These are phyloP conservation scores for Tieghemostelium lacteum DNA, from an alignment of 78 protist species.

Conservation along the genomic window DNA sequence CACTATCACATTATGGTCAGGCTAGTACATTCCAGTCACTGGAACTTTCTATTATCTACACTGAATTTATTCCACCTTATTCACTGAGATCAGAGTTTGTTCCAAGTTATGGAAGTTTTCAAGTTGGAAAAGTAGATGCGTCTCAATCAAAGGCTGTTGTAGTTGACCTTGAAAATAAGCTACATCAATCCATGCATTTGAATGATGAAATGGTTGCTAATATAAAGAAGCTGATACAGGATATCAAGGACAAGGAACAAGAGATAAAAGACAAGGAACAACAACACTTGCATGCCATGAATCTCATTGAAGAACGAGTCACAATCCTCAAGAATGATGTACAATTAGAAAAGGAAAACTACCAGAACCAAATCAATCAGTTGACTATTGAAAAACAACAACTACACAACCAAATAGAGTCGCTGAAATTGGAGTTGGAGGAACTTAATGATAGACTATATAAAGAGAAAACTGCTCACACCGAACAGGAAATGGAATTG, in stretches of 20 bases:
- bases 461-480: constrained; percentile 16
- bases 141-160: constrained; percentile 30
- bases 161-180: constrained; percentile 38
- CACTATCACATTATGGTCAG: constrained; percentile 62
- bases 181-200: constrained; percentile 12
- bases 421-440: constrained; percentile 17
- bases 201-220: constrained; percentile 38
- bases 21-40: constrained; percentile 25
- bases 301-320: constrained; percentile 24
- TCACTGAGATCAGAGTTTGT: constrained; percentile 2
- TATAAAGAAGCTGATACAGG: constrained; percentile 18
- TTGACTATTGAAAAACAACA: constrained; percentile 2
- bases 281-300: constrained; percentile 11
- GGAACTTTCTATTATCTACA: constrained; percentile 36
- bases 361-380: neutral
- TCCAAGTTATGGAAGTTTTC: constrained; percentile 35
- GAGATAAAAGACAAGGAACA: constrained; percentile 37
- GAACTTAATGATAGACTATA: constrained; percentile 8
- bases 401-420: neutral
- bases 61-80: constrained; percentile 69
- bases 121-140: constrained; percentile 35
- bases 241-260: neutral
- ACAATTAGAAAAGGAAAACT: neutral
- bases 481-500: neutral
- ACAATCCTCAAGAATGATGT: constrained; percentile 17